phyloP scores from a whole-genome alignment of 257 asterid species.

The Lycium ferocissimum region DNA sequence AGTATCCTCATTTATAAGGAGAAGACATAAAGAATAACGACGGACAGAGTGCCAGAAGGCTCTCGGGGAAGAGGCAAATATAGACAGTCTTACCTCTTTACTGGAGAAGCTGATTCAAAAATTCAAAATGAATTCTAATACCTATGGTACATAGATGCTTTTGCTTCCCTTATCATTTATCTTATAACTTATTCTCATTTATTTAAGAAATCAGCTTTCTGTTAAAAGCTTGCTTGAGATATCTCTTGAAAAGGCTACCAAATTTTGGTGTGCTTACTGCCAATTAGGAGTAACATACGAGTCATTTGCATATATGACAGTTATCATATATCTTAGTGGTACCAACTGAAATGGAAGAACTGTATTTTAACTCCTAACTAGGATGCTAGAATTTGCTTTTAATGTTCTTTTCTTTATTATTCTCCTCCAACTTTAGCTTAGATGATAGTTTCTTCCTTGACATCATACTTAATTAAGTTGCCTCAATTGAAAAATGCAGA shows the following conservation, averaged over 20 bases:
- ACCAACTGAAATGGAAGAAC: slow-evolving; percentile 6
- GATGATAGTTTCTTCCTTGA: background rate
- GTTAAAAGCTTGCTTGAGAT: background rate
- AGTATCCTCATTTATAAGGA: no score
- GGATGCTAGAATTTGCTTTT: background rate
- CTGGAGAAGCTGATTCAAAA: background rate
- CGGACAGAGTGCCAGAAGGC: no score
- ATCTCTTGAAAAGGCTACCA: background rate
- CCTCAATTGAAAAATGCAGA: background rate
- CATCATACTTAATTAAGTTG: background rate
- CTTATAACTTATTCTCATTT: background rate
- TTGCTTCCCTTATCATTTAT: background rate
- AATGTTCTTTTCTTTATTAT: background rate
- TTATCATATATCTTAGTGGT: background rate
- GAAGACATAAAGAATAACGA: no score
- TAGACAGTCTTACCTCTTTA: no score
- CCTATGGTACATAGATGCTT: background rate
- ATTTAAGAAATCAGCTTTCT: background rate
- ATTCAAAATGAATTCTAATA: background rate
- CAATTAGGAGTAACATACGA: background rate
- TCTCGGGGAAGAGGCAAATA: no score
- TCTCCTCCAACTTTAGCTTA: background rate
- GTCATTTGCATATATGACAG: background rate
- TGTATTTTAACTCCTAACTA: background rate
- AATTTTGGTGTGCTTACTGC: background rate